Base-by-base conservation (phyloP, 768 basidiomycete genomes). In the Cystofilobasidium macerans region DNA sequence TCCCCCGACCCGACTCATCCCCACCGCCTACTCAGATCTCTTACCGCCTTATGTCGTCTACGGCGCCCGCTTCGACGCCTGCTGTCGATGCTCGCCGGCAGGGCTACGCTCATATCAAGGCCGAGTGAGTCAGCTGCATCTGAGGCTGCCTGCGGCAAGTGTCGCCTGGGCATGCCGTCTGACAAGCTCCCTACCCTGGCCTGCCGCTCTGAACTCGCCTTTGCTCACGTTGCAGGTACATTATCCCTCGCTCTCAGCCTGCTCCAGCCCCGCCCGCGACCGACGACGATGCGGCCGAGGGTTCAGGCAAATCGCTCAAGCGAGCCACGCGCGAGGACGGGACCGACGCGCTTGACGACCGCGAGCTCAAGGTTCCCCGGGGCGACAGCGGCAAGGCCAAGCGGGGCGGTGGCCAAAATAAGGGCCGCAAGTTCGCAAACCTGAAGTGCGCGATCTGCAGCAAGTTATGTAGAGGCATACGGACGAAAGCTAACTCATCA, bases 271-370 rank as follows among this genome's bases (percentile, higher is more conserved):
- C 71, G 13, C 70, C 71, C 26, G 62, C 75, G 30, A 65, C 73
- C 8, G 82, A 84, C 69, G 84, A 85, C 69, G 83, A 83, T 70
- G 81, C 82, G 20, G 86, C 86, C 1, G 87, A 88, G 70, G 85
- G 83, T 28, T 76, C 78, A 18, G 81, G 80, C 0, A 79, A 77
- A 8, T 71, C 53, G 51, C 40, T 58, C 1, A 57, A 38, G 43
- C 56, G 54, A 2, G 57, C 64, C 18, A 36, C 65, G 13, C 58
- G 58, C 9, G 58, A 68, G 12, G 62, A 36, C 42, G 38, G 20
- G 6, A 13, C 36, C 53, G 56, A 57, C 45, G 26, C 45, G 20
- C 38, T 22, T 32, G 33, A 47, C 13, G 75, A 88, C 13, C 40
- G 65, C 18, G 57, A 51, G 30, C 24, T 24, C 24, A 67, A 67